phyloP scores from a whole-genome alignment of 345 rosid genomes.

The Arabis alpina region DNA sequence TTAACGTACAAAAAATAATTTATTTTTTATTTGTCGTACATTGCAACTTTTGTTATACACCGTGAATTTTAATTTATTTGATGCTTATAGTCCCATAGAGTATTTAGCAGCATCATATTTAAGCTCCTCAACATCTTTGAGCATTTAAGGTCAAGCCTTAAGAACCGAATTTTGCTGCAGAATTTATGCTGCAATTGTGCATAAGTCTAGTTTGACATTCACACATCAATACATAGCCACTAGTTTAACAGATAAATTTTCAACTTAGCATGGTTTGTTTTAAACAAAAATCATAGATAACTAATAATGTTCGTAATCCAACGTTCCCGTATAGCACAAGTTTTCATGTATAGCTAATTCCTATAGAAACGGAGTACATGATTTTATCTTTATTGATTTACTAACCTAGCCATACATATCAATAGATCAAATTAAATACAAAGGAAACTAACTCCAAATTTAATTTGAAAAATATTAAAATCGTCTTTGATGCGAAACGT shows the following conservation, averaged over 20 bases:
- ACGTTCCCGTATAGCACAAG: background rate
- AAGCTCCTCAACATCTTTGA: slow-evolving; percentile 21
- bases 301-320: background rate
- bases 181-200: slow-evolving; percentile 1
- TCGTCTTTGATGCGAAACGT: background rate
- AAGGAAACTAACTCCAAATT: background rate
- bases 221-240: too few species aligned
- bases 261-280: too few species aligned
- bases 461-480: background rate
- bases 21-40: too few species aligned
- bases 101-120: slow-evolving; percentile 16
- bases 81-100: background rate
- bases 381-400: background rate
- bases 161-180: slow-evolving; percentile 12
- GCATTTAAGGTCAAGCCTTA: background rate
- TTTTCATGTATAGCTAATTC: background rate
- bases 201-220: background rate
- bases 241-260: too few species aligned
- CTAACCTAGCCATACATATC: background rate
- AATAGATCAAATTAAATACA: background rate
- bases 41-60: too few species aligned
- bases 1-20: too few species aligned
- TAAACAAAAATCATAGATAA: background rate
- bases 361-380: background rate
- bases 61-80: too few species aligned